Evolutionary conservation across 1,284 basidiomycete genomes (phyloP).

Genomic region (Marasmius fiardii): DNA sequence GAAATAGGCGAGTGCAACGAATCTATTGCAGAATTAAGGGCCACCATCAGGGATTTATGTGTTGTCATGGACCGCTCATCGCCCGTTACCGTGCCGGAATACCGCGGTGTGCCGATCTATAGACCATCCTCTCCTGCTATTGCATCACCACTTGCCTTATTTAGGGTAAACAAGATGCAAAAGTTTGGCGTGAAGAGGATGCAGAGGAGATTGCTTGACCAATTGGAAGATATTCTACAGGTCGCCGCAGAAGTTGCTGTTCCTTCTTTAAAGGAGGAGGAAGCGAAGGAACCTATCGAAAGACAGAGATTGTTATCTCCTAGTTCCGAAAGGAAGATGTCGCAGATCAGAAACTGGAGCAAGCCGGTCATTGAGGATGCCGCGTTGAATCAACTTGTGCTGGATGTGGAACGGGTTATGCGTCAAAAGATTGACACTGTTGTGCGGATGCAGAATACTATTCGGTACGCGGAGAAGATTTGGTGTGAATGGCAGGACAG

Average conservation of each 20-base stretch:
- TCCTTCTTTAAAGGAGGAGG: slow-evolving; percentile 89
- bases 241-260: slow-evolving; percentile 82
- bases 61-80: slow-evolving; percentile 63
- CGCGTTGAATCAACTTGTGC: slow-evolving; percentile 77
- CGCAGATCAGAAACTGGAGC: slow-evolving; percentile 79
- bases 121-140: slow-evolving; percentile 54
- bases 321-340: slow-evolving; percentile 80
- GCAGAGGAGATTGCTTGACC: slow-evolving; percentile 77
- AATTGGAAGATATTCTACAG: slow-evolving; percentile 82
- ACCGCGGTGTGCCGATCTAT: slow-evolving; percentile 86
- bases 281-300: slow-evolving; percentile 88
- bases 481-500: slow-evolving; percentile 96
- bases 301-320: slow-evolving; percentile 88
- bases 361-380: slow-evolving; percentile 84
- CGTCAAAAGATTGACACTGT: slow-evolving; percentile 94
- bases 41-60: slow-evolving; percentile 75
- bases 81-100: slow-evolving; percentile 64
- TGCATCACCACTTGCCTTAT: slow-evolving; percentile 68
- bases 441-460: slow-evolving; percentile 96
- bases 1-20: slow-evolving; percentile 96
- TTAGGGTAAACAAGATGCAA: slow-evolving; percentile 73
- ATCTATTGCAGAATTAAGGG: slow-evolving; percentile 81
- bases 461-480: slow-evolving; percentile 96
- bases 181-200: slow-evolving; percentile 78
- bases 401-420: slow-evolving; percentile 87